Base-by-base conservation (phyloP, 2,329 filamentous ascomycete genomes). In the Bipolaris bicolor region DNA sequence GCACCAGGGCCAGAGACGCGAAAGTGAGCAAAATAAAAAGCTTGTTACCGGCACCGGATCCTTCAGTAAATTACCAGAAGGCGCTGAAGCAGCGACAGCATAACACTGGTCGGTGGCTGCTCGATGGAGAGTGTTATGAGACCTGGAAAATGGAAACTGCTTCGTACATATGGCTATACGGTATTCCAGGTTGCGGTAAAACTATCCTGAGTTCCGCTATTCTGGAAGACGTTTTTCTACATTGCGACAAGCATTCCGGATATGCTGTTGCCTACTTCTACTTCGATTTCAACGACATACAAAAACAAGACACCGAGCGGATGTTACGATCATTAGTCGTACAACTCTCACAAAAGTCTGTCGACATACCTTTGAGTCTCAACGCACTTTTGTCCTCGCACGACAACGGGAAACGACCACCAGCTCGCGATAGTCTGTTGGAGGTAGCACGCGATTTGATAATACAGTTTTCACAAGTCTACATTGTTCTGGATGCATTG, bases 161-260 rank as follows among this genome's bases (percentile, higher is more conserved):
- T 18, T 76, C 72, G 3, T 67, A 67, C 50, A 55, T 79, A 1
- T 80, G 75, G 76, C 65, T 79, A 9, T 55, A 77, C 60, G 76
- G 78, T 2, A 78, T 77, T 43, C 69, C 75, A 11, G 78, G 78
- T 39, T 80, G 77, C 47, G 78, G 79, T 6, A 80, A 80, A 58
- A 79, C 76, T 1, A 66, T 80, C 53, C 66, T 80, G 1, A 74
- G 70, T 57, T 78, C 73, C 9, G 74, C 69, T 3, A 63, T 79
- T 29, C 66, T 79, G n/a, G 47, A 75, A 52, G 51, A 71, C 47
- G 16, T 74, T 45, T 51, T 73, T 4, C 41, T 62, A 39, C 37
- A 63, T 29, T 65, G 52, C 45, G 20, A 58, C 5, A 24, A 57
- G 18, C 40, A 66, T 34, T 22, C 57, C 48, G 50, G 48, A 1